Conservation (phyloP, 176 grass and related monocot species). For the Musa troglodytarum region DNA sequence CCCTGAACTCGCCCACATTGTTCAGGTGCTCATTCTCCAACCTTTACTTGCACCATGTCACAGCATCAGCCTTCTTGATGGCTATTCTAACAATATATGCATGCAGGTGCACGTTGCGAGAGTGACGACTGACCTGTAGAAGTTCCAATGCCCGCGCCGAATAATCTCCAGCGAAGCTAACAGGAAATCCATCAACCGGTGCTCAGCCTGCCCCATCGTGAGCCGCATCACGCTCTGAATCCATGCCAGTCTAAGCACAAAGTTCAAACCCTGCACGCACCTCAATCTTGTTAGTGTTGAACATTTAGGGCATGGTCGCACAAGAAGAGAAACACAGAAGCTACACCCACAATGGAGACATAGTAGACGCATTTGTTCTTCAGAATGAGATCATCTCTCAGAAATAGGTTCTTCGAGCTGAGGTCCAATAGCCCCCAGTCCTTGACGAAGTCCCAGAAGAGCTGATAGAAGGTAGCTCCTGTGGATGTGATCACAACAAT, state of each 20-base stretch:
- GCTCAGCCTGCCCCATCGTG: constrained; percentile 29
- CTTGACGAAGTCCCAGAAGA: constrained; percentile 95
- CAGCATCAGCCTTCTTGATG: no score
- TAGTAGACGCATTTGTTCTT: constrained; percentile 79
- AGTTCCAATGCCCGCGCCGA: constrained; percentile 92
- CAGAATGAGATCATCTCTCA: constrained; percentile 66
- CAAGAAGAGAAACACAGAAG: not conserved
- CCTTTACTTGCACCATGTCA: constrained; percentile 18
- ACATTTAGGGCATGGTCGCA: not conserved
- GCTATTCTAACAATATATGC: not conserved
- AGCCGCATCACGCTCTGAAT: constrained; percentile 65
- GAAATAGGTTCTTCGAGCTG: constrained; percentile 51
- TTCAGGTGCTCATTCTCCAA: constrained; percentile 89
- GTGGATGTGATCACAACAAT: constrained; percentile 55
- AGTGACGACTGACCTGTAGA: constrained; percentile 48
- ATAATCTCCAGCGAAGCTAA: constrained; percentile 77
- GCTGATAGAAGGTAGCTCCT: constrained; percentile 71
- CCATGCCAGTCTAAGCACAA: constrained; percentile 80
- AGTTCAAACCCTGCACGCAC: constrained; percentile 47
- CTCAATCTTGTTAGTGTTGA: not conserved
- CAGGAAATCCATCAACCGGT: constrained; percentile 56
- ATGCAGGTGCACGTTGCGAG: not conserved
- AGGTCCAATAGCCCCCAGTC: constrained; percentile 71
- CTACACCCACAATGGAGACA: constrained; percentile 52
- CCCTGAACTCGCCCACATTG: constrained; percentile 83